Conservation (phyloP, 1,139 yeast species). For the Scheffersomyces stambukii region DNA sequence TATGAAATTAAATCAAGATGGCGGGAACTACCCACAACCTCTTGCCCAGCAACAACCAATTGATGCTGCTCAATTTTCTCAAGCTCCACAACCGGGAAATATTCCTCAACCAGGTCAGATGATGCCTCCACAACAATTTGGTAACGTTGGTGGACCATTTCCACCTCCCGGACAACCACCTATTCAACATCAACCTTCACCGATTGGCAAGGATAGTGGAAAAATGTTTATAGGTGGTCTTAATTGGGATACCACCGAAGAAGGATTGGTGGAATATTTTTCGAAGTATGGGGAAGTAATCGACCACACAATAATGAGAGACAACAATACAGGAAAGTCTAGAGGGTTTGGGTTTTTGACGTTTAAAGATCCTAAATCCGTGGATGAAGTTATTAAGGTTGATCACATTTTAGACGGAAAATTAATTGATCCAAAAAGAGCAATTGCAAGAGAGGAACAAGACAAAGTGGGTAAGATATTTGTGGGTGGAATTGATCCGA, state of each 20-base stretch:
- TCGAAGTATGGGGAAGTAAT: constrained; percentile 85
- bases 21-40: no score
- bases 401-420: constrained; percentile 95
- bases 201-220: constrained; percentile 53
- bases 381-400: constrained; percentile 80
- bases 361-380: constrained; percentile 76
- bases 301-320: constrained; percentile 94
- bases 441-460: constrained; percentile 97
- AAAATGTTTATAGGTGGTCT: constrained; percentile 98
- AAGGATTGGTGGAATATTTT: constrained; percentile 73
- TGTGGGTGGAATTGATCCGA: constrained; percentile 97
- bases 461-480: constrained; percentile 96
- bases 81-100: no score
- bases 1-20: no score
- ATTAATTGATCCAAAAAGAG: constrained; percentile 95
- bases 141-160: constrained; percentile 15
- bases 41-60: no score
- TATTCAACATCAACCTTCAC: constrained; percentile 22
- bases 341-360: constrained; percentile 97
- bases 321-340: constrained; percentile 82
- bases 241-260: constrained; percentile 98
- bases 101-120: no score
- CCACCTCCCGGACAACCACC: constrained; percentile 11
- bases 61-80: no score
- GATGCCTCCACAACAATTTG: constrained; percentile 11